Evolutionary conservation across 257 asterid species (phyloP).

Genomic region (Solanum pinnatisectum): DNA sequence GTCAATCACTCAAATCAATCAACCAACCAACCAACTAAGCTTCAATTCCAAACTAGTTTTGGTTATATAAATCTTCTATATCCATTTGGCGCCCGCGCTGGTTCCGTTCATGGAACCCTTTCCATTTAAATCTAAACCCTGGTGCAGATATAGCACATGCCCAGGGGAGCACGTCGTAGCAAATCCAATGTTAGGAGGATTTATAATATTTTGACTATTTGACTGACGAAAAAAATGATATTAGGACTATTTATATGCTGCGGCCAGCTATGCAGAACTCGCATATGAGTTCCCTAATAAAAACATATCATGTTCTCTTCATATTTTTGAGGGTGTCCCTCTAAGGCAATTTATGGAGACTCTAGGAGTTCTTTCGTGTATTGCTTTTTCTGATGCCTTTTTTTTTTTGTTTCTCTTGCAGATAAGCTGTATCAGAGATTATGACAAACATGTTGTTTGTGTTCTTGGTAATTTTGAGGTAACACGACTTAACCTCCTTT

Average conservation of each 20-base stretch:
- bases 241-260: background rate
- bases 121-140: background rate
- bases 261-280: background rate
- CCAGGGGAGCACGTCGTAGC: background rate
- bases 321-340: background rate
- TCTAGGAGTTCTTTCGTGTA: background rate
- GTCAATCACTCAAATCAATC: background rate
- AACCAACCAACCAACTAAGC: background rate
- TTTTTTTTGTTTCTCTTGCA: conserved; percentile 8
- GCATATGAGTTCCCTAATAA: background rate
- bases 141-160: background rate
- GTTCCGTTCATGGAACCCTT: background rate
- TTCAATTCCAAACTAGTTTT: background rate
- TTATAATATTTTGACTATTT: background rate
- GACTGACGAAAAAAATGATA: background rate
- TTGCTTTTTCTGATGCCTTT: background rate
- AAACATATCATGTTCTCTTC: background rate
- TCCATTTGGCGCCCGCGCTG: background rate
- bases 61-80: background rate
- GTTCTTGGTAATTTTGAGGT: conserved; percentile 72
- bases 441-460: conserved; percentile 70
- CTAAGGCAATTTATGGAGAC: background rate
- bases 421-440: conserved; percentile 72
- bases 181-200: background rate
- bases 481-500: background rate